Evolutionary conservation across 2,329 filamentous ascomycete species (phyloP).

Genomic region (Xylaria sp.): DNA sequence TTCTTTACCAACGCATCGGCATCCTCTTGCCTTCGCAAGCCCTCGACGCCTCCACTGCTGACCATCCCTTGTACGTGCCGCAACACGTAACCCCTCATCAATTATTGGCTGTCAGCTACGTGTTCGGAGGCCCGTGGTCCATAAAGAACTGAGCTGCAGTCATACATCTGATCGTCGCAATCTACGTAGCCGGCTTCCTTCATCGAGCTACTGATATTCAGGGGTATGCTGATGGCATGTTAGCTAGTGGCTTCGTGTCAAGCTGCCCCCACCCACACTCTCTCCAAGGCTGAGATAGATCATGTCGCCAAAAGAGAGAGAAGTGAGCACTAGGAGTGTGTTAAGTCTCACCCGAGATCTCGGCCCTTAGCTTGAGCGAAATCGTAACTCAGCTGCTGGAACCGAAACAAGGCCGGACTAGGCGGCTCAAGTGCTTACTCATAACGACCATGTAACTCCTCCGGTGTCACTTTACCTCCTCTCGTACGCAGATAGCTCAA

Average conservation of each 20-base stretch:
- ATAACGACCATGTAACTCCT: not conserved
- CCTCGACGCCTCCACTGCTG: constrained; percentile 7
- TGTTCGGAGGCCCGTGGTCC: constrained; percentile 4
- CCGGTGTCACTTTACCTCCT: no score
- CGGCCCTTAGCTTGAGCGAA: not conserved
- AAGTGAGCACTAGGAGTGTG: not conserved
- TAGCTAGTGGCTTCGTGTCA: no score
- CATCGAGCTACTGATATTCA: no score
- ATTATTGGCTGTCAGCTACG: constrained; percentile 1
- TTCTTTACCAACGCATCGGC: not conserved
- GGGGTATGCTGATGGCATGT: no score
- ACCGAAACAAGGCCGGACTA: constrained; percentile 2
- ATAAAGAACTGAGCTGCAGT: not conserved
- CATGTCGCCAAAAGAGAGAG: no score
- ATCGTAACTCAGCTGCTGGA: constrained; percentile 8
- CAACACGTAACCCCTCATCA: not conserved
- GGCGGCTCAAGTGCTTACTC: constrained; percentile 5
- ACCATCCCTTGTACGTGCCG: constrained; percentile 8
- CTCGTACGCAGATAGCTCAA: no score
- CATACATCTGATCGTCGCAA: not conserved
- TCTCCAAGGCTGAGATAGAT: not conserved
- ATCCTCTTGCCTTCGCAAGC: constrained; percentile 8
- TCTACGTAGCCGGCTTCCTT: not conserved
- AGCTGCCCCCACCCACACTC: no score
- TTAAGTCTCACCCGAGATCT: no score